phyloP scores from a whole-genome alignment of 805 yeast species.

The Pichia nanzhaoensis region DNA sequence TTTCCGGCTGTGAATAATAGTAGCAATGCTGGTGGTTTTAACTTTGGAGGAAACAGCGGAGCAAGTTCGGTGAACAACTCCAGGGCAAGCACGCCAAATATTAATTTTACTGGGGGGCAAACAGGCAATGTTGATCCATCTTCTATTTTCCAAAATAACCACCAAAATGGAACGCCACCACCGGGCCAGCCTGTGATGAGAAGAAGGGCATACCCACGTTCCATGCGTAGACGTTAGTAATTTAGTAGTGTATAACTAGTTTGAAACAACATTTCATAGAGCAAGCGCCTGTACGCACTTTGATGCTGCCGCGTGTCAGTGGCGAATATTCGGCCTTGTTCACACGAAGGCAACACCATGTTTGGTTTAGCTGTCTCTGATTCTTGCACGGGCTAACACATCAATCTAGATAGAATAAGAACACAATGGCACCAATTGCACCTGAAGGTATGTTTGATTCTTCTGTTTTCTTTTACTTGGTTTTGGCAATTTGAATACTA shows the following conservation, averaged over 20 bases:
- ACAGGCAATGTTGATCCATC: slow-evolving; percentile 25
- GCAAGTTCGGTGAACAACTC: slow-evolving; percentile 1
- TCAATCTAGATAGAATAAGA: neutral
- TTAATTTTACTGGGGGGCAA: slow-evolving; percentile 30
- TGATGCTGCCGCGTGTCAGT: no score
- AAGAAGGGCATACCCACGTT: slow-evolving; percentile 8
- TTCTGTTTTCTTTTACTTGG: neutral
- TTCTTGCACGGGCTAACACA: neutral
- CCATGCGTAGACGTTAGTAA: neutral
- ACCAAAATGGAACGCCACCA: slow-evolving; percentile 3
- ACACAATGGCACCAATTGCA: slow-evolving; percentile 22
- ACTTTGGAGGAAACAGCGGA: slow-evolving; percentile 2
- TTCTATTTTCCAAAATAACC: slow-evolving; percentile 20
- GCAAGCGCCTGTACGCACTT: no score
- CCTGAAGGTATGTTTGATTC: slow-evolving; percentile 30
- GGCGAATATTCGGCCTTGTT: no score
- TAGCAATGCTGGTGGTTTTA: neutral
- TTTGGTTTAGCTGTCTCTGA: neutral
- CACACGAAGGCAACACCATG: no score
- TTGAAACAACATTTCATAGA: no score
- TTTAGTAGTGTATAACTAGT: neutral
- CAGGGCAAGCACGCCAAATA: slow-evolving; percentile 26
- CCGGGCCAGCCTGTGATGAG: neutral
- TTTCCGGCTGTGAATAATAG: neutral
- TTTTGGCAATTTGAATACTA: slow-evolving; percentile 1